Evolutionary conservation across 768 basidiomycete genomes (phyloP).

Genomic region (Leccinum variicolor): DNA sequence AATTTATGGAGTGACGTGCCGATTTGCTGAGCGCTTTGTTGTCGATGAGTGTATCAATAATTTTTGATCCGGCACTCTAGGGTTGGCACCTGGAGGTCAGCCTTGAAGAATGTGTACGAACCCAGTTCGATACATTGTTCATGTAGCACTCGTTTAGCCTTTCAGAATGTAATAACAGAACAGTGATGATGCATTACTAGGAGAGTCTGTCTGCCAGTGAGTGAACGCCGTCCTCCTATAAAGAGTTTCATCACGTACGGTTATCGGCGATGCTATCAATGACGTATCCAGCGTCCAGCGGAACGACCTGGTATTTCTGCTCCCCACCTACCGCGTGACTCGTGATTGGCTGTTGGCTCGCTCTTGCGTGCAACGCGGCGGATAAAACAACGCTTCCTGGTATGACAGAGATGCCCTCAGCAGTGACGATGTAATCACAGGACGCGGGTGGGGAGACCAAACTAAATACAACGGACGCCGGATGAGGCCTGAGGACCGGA

Average conservation of each 20-base stretch:
- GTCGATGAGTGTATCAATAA: background rate
- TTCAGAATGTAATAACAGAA: background rate
- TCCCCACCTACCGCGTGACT: background rate
- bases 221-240: slow-evolving; percentile 37
- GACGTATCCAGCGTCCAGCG: slow-evolving; percentile 35
- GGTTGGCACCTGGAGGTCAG: slow-evolving; percentile 13
- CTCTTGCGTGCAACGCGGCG: background rate
- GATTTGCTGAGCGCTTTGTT: slow-evolving; percentile 2
- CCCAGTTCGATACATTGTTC: background rate
- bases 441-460: slow-evolving; percentile 53
- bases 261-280: slow-evolving; percentile 22
- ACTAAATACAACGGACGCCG: slow-evolving; percentile 80
- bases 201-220: slow-evolving; percentile 16
- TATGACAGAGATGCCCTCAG: slow-evolving; percentile 48
- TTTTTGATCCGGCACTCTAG: background rate
- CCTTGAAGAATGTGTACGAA: background rate
- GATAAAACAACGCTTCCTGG: slow-evolving; percentile 20
- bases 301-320: slow-evolving; percentile 28
- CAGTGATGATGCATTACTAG: slow-evolving; percentile 10
- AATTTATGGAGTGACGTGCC: slow-evolving; percentile 25
- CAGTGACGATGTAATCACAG: slow-evolving; percentile 73
- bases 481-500: slow-evolving; percentile 53
- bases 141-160: slow-evolving; percentile 8
- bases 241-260: slow-evolving; percentile 25
- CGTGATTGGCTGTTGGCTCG: slow-evolving; percentile 8